phyloP scores from a whole-genome alignment of 2,329 filamentous ascomycete genomes.

The Aspergillus awamori region DNA sequence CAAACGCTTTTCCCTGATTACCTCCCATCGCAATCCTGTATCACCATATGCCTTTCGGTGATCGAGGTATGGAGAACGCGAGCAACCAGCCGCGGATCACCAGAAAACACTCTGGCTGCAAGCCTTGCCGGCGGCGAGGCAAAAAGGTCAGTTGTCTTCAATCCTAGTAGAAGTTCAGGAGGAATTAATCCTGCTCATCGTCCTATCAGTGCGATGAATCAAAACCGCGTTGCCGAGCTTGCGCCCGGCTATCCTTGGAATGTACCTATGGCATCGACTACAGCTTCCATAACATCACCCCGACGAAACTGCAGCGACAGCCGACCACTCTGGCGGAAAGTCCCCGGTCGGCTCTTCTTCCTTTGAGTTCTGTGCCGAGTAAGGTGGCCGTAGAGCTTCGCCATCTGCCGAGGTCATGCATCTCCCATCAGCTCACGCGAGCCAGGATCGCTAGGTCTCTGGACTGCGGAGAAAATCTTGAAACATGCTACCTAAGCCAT shows the following conservation, averaged over 20 bases:
- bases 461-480: background rate
- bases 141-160: slow-evolving; percentile 15
- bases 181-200: background rate
- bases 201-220: slow-evolving; percentile 19
- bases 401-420: background rate
- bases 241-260: slow-evolving; percentile 16
- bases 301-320: background rate
- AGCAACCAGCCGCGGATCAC: no score
- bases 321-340: background rate
- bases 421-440: background rate
- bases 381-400: no score
- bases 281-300: slow-evolving; percentile 9
- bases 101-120: slow-evolving; percentile 16
- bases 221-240: slow-evolving; percentile 18
- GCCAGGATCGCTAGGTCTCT: background rate
- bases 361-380: no score
- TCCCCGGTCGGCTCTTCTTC: background rate
- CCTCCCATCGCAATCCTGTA: no score
- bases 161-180: no score
- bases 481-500: slow-evolving; percentile 13
- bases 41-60: no score
- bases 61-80: no score
- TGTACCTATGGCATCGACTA: slow-evolving; percentile 19
- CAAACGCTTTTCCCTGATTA: no score
- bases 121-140: slow-evolving; percentile 17